Base-by-base conservation (phyloP, 306 rosid species). In the Castanopsis chinensis region DNA sequence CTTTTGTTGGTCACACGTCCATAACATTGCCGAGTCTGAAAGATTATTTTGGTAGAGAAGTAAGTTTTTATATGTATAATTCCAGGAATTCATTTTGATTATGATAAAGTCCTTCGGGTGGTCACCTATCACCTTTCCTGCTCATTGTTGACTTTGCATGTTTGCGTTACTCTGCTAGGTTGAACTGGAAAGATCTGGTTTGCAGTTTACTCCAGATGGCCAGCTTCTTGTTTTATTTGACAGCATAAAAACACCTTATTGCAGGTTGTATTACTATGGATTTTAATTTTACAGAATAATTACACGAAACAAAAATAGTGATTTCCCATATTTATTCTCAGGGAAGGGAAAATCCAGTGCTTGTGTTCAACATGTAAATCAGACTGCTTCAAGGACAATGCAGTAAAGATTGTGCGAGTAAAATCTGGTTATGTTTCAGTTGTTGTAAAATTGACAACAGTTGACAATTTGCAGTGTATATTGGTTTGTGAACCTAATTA, bases 171-270 rank as follows among this genome's bases (percentile, higher is more conserved):
- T 75, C 41, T 82, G 55, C 70, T 74, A 94, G 98, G 78, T 83
- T 78, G 75, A 76, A 65, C 80, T 87, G 67, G 98, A 92, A 83
- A 86, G 82, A 82, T 88, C 87, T 55, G 89, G 93, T 59, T 79
- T 94, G 72, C 94, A 92, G 73, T 88, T 88, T 71, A 84, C 94
- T 78, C 96, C 97, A 71, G 93, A 83, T 79, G 94, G 97, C 23
- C 82, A 88, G 52, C 85, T 41, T 86, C 87, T 90, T 77, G 93
- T 92, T 85, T 82, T 91, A 68, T 85, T 88, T 59, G 94, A 90
- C 76, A 81, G 93, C 89, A 86, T 94, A 68, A 89, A 75, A 88
- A 88, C 89, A 37, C 94, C 97, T 72, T 71, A 76, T 76, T 94
- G 98, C 98, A 94, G 96, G 98, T 94, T 81, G 70, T 75, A 69